Conservation (phyloP, 225 moss, liverwort and hornwort species). For the Pseudoscleropodium purum region DNA sequence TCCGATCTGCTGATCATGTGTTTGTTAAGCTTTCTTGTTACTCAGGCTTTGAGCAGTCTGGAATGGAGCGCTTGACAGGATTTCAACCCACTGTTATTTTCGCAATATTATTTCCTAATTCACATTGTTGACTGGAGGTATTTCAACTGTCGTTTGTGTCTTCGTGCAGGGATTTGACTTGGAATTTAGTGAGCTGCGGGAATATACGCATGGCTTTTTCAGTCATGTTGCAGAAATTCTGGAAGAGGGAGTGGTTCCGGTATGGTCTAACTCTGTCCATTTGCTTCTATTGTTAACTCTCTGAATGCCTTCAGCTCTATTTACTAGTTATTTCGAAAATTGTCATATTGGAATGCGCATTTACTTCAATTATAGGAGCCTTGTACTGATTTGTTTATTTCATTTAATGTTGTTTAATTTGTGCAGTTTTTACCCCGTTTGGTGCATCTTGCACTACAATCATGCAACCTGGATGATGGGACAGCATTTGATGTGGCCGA, state of each 20-base stretch:
- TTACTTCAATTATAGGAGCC: neutral
- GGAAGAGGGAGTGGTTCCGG: slow-evolving; percentile 71
- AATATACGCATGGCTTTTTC: slow-evolving; percentile 97
- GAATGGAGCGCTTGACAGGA: neutral
- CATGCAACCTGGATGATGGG: slow-evolving; percentile 99
- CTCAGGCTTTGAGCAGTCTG: neutral
- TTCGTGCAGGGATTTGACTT: slow-evolving; percentile 66
- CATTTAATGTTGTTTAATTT: neutral
- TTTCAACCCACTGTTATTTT: neutral
- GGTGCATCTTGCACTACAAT: slow-evolving; percentile 84
- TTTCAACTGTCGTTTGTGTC: neutral
- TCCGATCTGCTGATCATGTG: neutral
- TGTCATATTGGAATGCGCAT: neutral
- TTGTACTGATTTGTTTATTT: neutral
- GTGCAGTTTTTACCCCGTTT: slow-evolving; percentile 86
- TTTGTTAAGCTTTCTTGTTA: neutral
- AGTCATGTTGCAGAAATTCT: slow-evolving; percentile 94
- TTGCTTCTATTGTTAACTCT: neutral
- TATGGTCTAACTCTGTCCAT: slow-evolving; percentile 2
- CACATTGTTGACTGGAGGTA: neutral
- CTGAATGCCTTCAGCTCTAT: neutral
- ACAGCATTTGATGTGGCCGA: slow-evolving; percentile 78
- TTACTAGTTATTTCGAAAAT: neutral
- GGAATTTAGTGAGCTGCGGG: slow-evolving; percentile 93
- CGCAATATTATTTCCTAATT: neutral